Base-by-base conservation (phyloP, 1,284 basidiomycete genomes). In the Trichosporon inkin region DNA sequence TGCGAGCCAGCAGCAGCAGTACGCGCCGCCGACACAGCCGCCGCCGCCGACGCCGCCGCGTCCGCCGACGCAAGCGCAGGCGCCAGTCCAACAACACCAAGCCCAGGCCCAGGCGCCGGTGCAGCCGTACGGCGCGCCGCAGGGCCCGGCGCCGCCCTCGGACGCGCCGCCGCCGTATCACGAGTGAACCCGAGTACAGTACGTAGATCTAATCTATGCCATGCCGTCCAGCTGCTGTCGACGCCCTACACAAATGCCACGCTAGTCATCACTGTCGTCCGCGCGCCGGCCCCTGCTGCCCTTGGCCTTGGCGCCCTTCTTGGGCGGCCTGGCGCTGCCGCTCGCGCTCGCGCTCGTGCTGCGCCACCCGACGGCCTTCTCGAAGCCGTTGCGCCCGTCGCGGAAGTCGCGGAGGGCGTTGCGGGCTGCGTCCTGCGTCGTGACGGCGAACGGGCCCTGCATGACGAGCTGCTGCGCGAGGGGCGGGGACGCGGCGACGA, bases 361-460 rank as follows among this genome's bases (percentile, higher is more conserved):
- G 79, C 87, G 84, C 94, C 93, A 97, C 5, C 82, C 85, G 59
- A 87, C 86, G 0, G 91, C 92, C 54, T 87, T 87, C 78, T 98
- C 94, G 73, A 97, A 97, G 0, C 94, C 94, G 72, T 97, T 96
- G 63, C 71, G 79, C 17, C 85, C 87, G 47, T 79, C 77, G 79
- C 87, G 88, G 73, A 89, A 96, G 73, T 97, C 94, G 44, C 85
- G 70, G 60, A 97, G 77, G 0, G 93, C 90, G 72, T 89, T 81
- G 70, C 88, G 84, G 35, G 95, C 90, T 68, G 93, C 92, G 63
- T 88, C 84, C 14, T 81, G 80, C 3, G 82, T 85, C 8, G 88
- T 92, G 84, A 93, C 88, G 11, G 95, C 93, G 63, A 81, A 81
- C 6, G 80, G 79, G 0, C 76, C 76, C 56, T 76, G 75, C 68